Conservation (phyloP, 768 basidiomycete species). For the Punctularia strigosozonata region DNA sequence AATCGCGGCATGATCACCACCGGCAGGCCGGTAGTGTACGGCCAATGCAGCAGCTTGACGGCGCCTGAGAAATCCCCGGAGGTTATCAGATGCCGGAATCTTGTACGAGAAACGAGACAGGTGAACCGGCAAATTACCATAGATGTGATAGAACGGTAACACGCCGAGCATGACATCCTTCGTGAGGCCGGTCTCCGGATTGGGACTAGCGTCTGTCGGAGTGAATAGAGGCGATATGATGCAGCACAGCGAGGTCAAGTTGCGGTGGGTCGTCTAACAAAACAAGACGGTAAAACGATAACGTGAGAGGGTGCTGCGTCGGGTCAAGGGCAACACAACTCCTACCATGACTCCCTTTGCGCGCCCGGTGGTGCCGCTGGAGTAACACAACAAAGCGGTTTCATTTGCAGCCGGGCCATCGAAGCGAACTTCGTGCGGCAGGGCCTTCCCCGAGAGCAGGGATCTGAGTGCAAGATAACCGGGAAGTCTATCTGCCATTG, state of each 20-base stretch:
- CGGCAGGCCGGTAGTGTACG: constrained; percentile 36
- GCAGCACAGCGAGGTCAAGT: constrained; percentile 47
- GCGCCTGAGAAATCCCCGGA: constrained; percentile 26
- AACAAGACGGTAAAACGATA: neutral
- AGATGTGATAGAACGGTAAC: constrained; percentile 49
- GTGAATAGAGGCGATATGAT: constrained; percentile 34
- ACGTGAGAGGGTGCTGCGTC: neutral
- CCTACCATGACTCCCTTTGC: constrained; percentile 56
- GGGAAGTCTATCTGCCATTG: too few relatives aligned
- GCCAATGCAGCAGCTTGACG: constrained; percentile 51
- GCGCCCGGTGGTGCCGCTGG: constrained; percentile 62
- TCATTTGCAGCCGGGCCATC: constrained; percentile 40
- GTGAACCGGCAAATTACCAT: constrained; percentile 17
- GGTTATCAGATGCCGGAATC: constrained; percentile 27
- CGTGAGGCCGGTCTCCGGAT: constrained; percentile 26
- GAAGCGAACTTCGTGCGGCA: constrained; percentile 43
- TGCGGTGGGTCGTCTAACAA: constrained; percentile 50
- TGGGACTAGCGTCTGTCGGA: too few relatives aligned
- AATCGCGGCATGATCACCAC: constrained; percentile 56
- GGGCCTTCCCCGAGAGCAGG: constrained; percentile 38
- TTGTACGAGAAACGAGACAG: constrained; percentile 18
- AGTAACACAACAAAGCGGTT: constrained; percentile 56
- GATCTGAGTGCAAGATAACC: too few relatives aligned
- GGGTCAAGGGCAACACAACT: neutral
- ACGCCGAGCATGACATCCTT: constrained; percentile 48